Conservation (phyloP, 768 basidiomycete genomes). For the Phaeotremella fagi region DNA sequence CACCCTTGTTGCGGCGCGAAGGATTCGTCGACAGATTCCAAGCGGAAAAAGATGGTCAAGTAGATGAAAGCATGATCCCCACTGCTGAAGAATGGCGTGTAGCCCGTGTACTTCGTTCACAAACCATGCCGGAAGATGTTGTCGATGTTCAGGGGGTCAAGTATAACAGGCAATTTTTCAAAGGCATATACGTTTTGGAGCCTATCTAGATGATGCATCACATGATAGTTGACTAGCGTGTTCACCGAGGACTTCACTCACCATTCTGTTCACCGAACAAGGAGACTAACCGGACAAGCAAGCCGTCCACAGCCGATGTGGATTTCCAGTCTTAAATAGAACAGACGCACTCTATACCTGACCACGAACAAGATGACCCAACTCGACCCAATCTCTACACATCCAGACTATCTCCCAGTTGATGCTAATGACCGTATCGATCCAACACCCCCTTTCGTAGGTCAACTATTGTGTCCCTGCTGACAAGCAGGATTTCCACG, state of each 20-base stretch:
- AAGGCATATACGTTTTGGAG: conserved; percentile 9
- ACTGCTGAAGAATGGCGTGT: conserved; percentile 9
- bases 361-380: too few relatives aligned
- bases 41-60: background rate
- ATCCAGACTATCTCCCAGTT: background rate
- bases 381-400: background rate
- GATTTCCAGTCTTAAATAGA: too few relatives aligned
- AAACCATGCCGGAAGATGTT: conserved; percentile 5
- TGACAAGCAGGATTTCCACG: background rate
- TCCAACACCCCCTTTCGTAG: background rate
- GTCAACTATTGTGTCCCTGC: background rate
- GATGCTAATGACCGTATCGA: background rate
- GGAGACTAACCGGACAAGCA: too few relatives aligned
- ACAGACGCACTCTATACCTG: too few relatives aligned
- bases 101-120: conserved; percentile 4
- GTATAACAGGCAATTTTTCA: conserved; percentile 9
- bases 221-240: too few relatives aligned
- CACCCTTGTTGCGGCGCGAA: conserved; percentile 3
- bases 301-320: too few relatives aligned
- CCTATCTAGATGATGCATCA: conserved; percentile 6
- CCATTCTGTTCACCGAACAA: too few relatives aligned
- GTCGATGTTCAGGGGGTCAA: conserved; percentile 6
- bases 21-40: conserved; percentile 5
- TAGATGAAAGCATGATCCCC: conserved; percentile 10
- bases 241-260: too few relatives aligned